Base-by-base conservation (phyloP, 2,329 filamentous ascomycete genomes). In the Lizonia empirigonia region DNA sequence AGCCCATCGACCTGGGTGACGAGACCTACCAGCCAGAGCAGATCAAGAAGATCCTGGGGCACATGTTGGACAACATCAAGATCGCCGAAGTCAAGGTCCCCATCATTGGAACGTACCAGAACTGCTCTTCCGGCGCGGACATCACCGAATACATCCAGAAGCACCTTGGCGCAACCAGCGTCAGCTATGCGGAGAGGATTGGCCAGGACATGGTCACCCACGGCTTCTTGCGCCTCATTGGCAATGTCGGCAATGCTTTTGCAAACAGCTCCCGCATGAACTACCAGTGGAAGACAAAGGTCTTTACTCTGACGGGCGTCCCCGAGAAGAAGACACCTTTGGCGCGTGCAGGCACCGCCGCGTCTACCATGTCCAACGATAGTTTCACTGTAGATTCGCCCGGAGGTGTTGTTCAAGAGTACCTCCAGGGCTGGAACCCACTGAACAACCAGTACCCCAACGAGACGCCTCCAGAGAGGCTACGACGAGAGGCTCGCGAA, bases 231-330 rank as follows among this genome's bases (percentile, higher is more conserved):
- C 86, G 94, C 42, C 80, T 99, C 44, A 85, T 99, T 55, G 94
- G 94, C 59, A 97, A 94, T 65, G 92, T 99, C 45, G 94, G 94
- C 54, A 97, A 85, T 76, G 90, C 88, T 1, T 99, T 99, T 71
- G 92, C 93, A 64, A 99, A 99, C 77, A 97, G 92, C 80, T 96
- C 92, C 59, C 91, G 89, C 75, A 89, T 97, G 85, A 93, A 90
- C 71, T 99, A 99, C 73, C 94, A 99, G 74, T 99, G 94, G 94
- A 88, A 91, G 46, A 85, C 92, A 7, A 95, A 91, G 77, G 88
- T 90, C 5, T 99, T 97, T 77, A 87, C 95, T 69, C 73, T 94
- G 49, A 87, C 91, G 20, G 93, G 92, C 18, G 80, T 96, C 44
- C 91, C 90, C 0, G 93, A 97, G 73, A 96, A 91, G 82, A 95